These are phyloP conservation scores for Debaryomycetaceae sp. DNA, from an alignment of 1,139 yeast genomes.

Conservation along the genomic window DNA sequence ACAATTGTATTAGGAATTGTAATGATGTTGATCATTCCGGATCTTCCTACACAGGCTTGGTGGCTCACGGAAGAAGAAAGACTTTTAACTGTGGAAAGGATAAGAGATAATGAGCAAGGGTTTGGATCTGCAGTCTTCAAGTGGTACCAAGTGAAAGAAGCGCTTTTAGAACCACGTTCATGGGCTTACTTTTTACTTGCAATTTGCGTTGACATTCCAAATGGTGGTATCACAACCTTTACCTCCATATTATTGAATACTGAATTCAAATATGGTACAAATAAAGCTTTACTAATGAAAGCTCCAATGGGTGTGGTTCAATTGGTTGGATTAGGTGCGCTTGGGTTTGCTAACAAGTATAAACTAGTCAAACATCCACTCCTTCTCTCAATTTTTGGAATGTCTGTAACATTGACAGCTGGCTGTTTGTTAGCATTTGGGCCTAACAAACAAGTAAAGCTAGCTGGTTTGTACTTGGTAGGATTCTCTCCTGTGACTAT, in stretches of 20 bases:
- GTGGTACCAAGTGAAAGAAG: conserved; percentile 26
- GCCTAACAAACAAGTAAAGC: conserved; percentile 22
- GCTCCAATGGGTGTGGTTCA: conserved; percentile 39
- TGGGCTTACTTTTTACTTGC: conserved; percentile 38
- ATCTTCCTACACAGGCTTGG: conserved; percentile 28
- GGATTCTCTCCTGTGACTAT: conserved; percentile 34
- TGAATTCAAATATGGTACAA: conserved; percentile 32
- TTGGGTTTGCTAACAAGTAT: conserved; percentile 24
- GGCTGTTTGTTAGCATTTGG: conserved; percentile 30
- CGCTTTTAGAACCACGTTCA: conserved; percentile 31
- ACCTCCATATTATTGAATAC: conserved; percentile 37
- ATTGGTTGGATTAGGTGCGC: conserved; percentile 28
- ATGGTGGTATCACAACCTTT: conserved; percentile 40
- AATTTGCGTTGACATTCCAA: conserved; percentile 34
- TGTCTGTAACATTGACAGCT: conserved; percentile 33
- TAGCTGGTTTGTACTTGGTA: conserved; percentile 33
- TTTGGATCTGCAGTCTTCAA: conserved; percentile 16
- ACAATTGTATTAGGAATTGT: conserved; percentile 31
- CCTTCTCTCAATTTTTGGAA: conserved; percentile 24
- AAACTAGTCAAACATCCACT: conserved; percentile 24
- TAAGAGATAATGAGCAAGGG: conserved; percentile 26
- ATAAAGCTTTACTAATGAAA: conserved; percentile 37
- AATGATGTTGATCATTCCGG: conserved; percentile 27
- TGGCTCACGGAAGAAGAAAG: conserved; percentile 29
- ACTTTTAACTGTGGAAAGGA: conserved; percentile 24